Evolutionary conservation across 2,329 filamentous ascomycete species (phyloP).

Genomic region (Talaromyces rugulosus): DNA sequence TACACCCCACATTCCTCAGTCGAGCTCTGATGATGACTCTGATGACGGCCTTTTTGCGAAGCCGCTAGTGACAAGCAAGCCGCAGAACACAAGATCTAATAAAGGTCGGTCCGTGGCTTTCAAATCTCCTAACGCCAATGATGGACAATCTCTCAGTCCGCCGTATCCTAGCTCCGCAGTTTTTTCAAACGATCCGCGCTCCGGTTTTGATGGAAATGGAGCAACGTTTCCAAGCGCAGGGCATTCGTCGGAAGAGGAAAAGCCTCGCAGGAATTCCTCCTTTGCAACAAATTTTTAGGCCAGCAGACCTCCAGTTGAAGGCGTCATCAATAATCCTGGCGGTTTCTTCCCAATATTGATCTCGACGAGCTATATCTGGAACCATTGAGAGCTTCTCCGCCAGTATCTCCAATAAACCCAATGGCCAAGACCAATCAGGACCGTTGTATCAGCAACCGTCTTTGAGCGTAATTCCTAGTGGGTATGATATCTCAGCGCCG

Average conservation of each 20-base stretch:
- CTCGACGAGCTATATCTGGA: constrained; percentile 92
- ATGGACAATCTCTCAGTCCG: constrained; percentile 27
- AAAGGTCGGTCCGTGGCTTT: constrained; percentile 67
- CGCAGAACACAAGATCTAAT: constrained; percentile 36
- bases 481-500: constrained; percentile 59
- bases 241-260: constrained; percentile 60
- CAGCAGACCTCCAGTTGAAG: constrained; percentile 90
- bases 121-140: constrained; percentile 51
- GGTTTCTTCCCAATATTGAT: constrained; percentile 99
- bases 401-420: constrained; percentile 58
- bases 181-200: constrained; percentile 24
- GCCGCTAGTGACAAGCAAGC: constrained; percentile 54
- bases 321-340: constrained; percentile 92
- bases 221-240: constrained; percentile 19
- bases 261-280: constrained; percentile 76
- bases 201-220: constrained; percentile 11
- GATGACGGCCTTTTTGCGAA: constrained; percentile 86
- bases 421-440: constrained; percentile 22
- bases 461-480: constrained; percentile 20
- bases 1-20: constrained; percentile 49
- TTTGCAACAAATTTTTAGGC: constrained; percentile 91
- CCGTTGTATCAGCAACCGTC: constrained; percentile 15
- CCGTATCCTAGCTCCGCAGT: constrained; percentile 28
- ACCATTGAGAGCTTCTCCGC: constrained; percentile 59
- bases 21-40: constrained; percentile 71